Conservation (phyloP, 2,329 filamentous ascomycete species). For the Cordyceps militaris region DNA sequence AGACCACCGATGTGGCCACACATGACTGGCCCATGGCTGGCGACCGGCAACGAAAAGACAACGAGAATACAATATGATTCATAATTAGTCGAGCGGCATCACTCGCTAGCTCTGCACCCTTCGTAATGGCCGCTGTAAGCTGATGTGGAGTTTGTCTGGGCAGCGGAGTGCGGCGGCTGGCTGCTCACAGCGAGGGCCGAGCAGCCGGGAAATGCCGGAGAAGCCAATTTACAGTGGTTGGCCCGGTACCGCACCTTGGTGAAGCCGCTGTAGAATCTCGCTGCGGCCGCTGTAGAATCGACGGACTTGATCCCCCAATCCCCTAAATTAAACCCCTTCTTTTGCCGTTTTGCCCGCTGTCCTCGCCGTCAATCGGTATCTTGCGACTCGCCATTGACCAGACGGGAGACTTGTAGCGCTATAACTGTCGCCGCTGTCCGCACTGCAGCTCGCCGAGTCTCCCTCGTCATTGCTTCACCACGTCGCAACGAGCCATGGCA, state of each 20-base stretch:
- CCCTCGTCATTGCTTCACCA: neutral
- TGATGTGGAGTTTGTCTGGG: neutral
- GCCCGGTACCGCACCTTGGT: conserved; percentile 10
- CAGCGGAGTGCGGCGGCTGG: conserved; percentile 6
- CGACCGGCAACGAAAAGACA: neutral
- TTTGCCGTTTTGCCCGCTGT: neutral
- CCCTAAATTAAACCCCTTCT: neutral
- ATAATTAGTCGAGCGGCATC: conserved; percentile 6
- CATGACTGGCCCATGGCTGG: too few relatives aligned
- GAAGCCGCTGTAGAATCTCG: neutral
- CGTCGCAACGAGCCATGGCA: neutral
- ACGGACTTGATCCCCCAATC: neutral
- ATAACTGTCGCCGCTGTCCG: neutral
- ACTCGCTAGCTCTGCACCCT: conserved; percentile 1
- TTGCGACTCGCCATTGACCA: neutral
- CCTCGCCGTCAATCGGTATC: neutral
- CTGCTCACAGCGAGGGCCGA: neutral
- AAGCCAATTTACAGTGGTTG: neutral
- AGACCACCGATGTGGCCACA: too few relatives aligned
- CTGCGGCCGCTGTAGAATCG: neutral
- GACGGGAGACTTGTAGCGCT: neutral
- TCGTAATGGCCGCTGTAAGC: conserved; percentile 11
- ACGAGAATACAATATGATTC: conserved; percentile 9
- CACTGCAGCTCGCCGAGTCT: neutral
- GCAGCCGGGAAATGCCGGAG: conserved; percentile 12